Evolutionary conservation across 2,329 filamentous ascomycete genomes (phyloP).

Genomic region (Sclerotinia minor): DNA sequence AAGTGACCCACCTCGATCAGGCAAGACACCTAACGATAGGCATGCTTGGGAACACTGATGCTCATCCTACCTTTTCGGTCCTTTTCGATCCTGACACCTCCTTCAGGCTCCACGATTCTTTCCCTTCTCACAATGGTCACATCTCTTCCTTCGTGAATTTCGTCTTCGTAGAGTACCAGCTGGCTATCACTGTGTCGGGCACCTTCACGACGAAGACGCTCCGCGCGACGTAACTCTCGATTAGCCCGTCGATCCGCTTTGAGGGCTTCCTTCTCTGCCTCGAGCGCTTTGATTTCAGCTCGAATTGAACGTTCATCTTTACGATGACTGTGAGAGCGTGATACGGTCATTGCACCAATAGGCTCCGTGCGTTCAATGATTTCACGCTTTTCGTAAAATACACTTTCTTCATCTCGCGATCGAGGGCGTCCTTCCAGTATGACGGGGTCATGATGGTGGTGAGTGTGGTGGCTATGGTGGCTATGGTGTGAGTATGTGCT

Average conservation of each 20-base stretch:
- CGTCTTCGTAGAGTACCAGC: conserved; percentile 60
- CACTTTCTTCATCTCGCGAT: conserved; percentile 32
- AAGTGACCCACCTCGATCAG: conserved; percentile 36
- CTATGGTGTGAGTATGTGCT: conserved; percentile 20
- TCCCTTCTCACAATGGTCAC: conserved; percentile 52
- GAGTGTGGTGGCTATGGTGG: conserved; percentile 17
- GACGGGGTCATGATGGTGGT: conserved; percentile 44
- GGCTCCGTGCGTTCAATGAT: conserved; percentile 37
- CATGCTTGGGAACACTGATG: conserved; percentile 71
- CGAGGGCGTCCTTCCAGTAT: conserved; percentile 46
- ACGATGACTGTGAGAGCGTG: conserved; percentile 43
- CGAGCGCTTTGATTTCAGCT: conserved; percentile 69
- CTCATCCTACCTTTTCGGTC: conserved; percentile 96
- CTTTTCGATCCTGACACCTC: conserved; percentile 72
- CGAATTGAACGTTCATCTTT: conserved; percentile 60
- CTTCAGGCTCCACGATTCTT: conserved; percentile 57
- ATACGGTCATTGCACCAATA: conserved; percentile 48
- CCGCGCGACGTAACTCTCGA: conserved; percentile 46
- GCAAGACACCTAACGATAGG: conserved; percentile 49
- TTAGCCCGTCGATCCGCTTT: conserved; percentile 56
- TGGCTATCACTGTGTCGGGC: conserved; percentile 61
- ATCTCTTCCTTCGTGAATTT: conserved; percentile 47
- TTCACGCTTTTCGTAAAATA: conserved; percentile 33
- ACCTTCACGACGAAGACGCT: conserved; percentile 53
- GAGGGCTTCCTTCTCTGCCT: conserved; percentile 62